These are phyloP conservation scores for Citrus medica DNA, from an alignment of 345 rosid species.

Conservation along the genomic window DNA sequence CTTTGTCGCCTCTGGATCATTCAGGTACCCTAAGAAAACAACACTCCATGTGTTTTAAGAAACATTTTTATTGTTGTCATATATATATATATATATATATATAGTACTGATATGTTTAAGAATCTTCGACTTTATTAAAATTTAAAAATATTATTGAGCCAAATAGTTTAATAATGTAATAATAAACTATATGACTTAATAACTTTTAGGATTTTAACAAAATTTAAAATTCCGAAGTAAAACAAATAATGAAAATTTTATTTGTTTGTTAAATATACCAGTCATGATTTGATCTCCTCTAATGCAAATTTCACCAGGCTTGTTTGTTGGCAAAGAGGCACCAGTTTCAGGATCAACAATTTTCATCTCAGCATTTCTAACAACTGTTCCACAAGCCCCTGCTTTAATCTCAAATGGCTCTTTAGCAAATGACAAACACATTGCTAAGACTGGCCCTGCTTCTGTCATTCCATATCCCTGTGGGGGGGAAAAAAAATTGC, in stretches of 20 bases:
- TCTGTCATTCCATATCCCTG: constrained; percentile 98
- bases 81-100: no score
- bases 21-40: constrained; percentile 33
- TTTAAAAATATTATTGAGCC: fast-evolving
- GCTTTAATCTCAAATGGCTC: constrained; percentile 63
- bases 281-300: constrained; percentile 87
- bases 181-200: no score
- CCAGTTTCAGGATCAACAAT: constrained; percentile 71
- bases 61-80: background rate
- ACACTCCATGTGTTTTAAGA: background rate
- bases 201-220: background rate
- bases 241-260: no score
- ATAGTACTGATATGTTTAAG: no score
- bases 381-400: constrained; percentile 83
- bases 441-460: constrained; percentile 82
- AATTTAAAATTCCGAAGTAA: fast-evolving
- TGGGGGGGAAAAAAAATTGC: background rate
- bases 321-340: constrained; percentile 49
- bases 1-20: constrained; percentile 44
- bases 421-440: constrained; percentile 79
- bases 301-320: constrained; percentile 81
- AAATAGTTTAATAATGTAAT: no score
- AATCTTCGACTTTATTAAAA: no score
- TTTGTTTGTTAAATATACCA: constrained; percentile 30
- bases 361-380: constrained; percentile 90